Evolutionary conservation across 306 rosid species (phyloP), one percentile per base, ranked within the genome.

Genomic region (Vigna hirtella): DNA sequence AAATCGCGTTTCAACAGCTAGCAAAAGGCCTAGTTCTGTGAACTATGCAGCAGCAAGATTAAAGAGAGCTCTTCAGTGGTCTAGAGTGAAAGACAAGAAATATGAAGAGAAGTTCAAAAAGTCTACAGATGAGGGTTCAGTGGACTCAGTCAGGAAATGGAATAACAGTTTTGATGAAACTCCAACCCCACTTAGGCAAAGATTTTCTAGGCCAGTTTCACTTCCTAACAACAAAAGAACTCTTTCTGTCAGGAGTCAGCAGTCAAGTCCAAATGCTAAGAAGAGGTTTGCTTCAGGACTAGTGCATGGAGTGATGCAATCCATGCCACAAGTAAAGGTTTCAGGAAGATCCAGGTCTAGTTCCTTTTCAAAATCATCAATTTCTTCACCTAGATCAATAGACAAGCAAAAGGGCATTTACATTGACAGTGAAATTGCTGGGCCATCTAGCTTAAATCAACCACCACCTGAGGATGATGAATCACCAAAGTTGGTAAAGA

Each of bases 191-290:
- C 92, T 95, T 5, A 82, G 99, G 69, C 76, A 91, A 70, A 87
- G 97, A 73, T 95, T 91, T 81, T 91, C 91, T 11, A 88, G 87
- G 81, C 83, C 97, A n/a, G 47, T 83, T 1, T 53, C 92, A 20
- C 86, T 80, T 72, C 87, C 94, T 16, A 92, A 75, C 83, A 67
- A 95, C 89, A 95, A 95, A 72, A 77, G 99, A 73, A 87, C 96
- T n/a, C 98, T 93, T 13, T 82, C 98, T 3, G 98, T 91, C 0
- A 84, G 99, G 81, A 95, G 98, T 66, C 71, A 91, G 66, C 98
- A 91, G 22, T 88, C 99, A 24, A 95, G 99, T 86, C 99, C 99
- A n/a, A 82, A 93, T 11, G 97, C 98, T 9, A 95, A 93, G 88
- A 95, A 95, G 85, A 95, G 92, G 48, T 87, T 91, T 49, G 98